Base-by-base conservation (phyloP, 257 asterid species). In the Galeopsis tetrahit region DNA sequence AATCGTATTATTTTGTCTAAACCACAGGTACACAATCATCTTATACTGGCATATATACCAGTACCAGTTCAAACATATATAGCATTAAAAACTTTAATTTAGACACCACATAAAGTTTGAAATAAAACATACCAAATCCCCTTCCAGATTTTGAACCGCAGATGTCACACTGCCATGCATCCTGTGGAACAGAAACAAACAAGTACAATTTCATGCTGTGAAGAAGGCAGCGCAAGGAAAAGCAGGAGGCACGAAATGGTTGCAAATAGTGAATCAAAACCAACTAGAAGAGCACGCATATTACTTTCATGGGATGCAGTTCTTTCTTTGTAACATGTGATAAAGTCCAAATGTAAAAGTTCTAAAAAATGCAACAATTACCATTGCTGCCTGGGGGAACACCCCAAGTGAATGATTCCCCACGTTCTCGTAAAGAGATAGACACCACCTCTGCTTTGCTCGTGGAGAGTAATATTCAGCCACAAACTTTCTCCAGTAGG, bases 101-200 rank as follows among this genome's bases (percentile, higher is more conserved):
- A 40, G 57, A 53, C 32, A 61, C 33, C 34, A 75, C 43, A 46
- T 62, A 68, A 32, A 9, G 13, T n/a, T 46, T 40, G 31, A 49
- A n/a, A 68, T 51, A 53, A 68, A 66, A 75, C 96, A 73, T 74
- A 94, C 99, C 99, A 77, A 91, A 91, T 75, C 99, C 98, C 85
- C 92, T 87, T 84, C 99, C 99, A 72, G 99, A 94, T 83, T 90
- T 94, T 61, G 98, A 89, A 74, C 95, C 93, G 82, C 99, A 94
- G 65, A 91, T 87, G 75, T 90, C 98, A 77, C 99, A 94, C 62
- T 86, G 96, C 97, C 97, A 94, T 68, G 98, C 86, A 81, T 90
- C 97, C 99, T 94, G 89, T 71, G 2, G 49, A 56, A 48, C 33
- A 78, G 73, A 76, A 63, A n/a, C 56, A 71, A 73, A 72, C 48